Evolutionary conservation across 192 early-diverging fungal genomes (phyloP).

Genomic region (Allomyces macrogynus): DNA sequence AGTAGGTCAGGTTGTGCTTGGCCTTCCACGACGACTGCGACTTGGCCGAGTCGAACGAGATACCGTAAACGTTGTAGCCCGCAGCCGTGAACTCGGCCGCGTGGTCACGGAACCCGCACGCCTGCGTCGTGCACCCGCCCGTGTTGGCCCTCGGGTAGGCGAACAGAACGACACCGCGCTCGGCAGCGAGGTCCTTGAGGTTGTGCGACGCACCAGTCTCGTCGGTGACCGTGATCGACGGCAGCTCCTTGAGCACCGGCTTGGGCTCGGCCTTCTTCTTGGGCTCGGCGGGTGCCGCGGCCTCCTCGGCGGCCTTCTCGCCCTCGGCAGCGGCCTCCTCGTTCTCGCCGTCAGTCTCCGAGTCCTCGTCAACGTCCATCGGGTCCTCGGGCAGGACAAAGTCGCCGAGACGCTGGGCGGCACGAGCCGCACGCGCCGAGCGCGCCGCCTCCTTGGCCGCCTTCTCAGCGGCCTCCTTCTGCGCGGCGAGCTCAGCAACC

Average conservation of each 20-base stretch:
- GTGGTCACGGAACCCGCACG: slow-evolving; percentile 14
- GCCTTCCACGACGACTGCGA: slow-evolving; percentile 7
- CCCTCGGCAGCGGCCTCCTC: neutral
- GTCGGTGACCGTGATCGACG: neutral
- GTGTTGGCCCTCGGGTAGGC: slow-evolving; percentile 17
- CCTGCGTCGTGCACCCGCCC: slow-evolving; percentile 17
- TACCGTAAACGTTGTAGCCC: slow-evolving; percentile 17
- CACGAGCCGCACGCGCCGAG: slow-evolving; percentile 1
- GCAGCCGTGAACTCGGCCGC: slow-evolving; percentile 4
- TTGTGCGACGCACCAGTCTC: neutral
- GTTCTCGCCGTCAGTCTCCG: neutral
- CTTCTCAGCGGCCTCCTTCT: slow-evolving; percentile 3
- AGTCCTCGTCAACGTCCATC: slow-evolving; percentile 4
- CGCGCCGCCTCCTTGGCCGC: neutral
- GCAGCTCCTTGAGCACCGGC: neutral
- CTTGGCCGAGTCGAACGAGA: slow-evolving; percentile 10
- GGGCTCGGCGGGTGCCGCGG: neutral
- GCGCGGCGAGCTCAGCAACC: slow-evolving; percentile 2
- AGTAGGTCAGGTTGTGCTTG: slow-evolving; percentile 14
- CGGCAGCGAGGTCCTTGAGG: neutral
- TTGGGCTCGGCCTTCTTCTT: neutral
- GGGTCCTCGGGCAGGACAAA: slow-evolving; percentile 4
- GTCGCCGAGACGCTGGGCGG: neutral
- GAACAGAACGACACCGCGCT: slow-evolving; percentile 12
- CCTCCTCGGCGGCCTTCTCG: neutral